Conservation (phyloP, 805 yeast genomes). For the Candida dendrica region DNA sequence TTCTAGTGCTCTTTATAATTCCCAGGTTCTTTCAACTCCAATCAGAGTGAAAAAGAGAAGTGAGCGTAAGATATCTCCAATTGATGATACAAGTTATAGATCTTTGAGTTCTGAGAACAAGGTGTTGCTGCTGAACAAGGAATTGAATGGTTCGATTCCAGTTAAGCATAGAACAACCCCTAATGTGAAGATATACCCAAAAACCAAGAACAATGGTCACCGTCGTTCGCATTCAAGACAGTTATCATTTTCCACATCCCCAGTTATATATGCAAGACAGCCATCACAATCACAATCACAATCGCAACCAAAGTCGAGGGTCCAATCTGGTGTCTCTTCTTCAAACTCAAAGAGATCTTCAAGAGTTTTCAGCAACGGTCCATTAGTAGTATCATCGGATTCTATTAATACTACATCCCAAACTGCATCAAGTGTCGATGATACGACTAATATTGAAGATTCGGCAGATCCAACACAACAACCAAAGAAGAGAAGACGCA, state of each 20-base stretch:
- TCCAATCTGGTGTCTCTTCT: too few species aligned
- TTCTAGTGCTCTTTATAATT: too few species aligned
- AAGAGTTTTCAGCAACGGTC: conserved; percentile 1
- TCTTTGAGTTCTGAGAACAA: conserved; percentile 11
- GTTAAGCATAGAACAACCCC: background rate
- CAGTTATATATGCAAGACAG: background rate
- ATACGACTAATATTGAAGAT: conserved; percentile 1
- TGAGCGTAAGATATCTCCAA: conserved; percentile 2
- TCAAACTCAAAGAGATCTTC: conserved; percentile 1
- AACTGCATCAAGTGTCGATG: conserved; percentile 1
- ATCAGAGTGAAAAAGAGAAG: conserved; percentile 16
- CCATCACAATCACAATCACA: background rate
- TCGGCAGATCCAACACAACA: conserved; percentile 4
- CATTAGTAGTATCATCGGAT: background rate
- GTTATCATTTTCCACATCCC: background rate
- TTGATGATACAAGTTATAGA: background rate
- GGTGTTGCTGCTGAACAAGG: conserved; percentile 13
- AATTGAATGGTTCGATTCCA: conserved; percentile 16
- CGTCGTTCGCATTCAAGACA: background rate
- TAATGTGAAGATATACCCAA: background rate
- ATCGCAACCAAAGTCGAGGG: background rate
- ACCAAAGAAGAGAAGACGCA: conserved; percentile 9
- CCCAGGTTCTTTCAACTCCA: conserved; percentile 3
- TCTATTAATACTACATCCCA: background rate
- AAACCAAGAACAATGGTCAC: too few species aligned